Base-by-base conservation (phyloP, 2,329 filamentous ascomycete genomes). In the Fonsecaea pedrosoi region DNA sequence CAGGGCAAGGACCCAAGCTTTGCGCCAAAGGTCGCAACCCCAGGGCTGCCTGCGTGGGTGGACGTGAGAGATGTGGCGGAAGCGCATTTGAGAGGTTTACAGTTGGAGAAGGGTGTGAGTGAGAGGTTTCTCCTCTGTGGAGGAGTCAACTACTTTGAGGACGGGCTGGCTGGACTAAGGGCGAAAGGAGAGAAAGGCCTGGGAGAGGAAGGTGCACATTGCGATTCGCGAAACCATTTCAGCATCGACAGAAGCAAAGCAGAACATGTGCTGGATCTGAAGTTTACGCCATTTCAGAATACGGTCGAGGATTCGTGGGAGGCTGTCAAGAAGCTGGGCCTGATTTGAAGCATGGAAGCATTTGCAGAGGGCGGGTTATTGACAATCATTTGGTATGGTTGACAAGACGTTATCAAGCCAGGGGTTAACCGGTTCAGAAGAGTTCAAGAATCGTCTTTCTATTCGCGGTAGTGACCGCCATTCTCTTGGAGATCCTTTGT, bases 1-100 rank as follows among this genome's bases (percentile, higher is more conserved):
- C 48, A 60, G 42, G 62, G 62, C 15, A 50, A 58, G 45, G 59
- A 66, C 53, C 60, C 61, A 40, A 32, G 6, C 15, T 64, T 59
- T 38, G 58, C 65, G 32, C 59, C 60, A 7, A 54, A 62, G 15
- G 65, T 65, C 34, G 65, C 61, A 7, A 68, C 62, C 4, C 57
- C 66, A 10, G 68, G 56, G 9, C 60, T 66, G 45, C 68, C 68
- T 34, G 60, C 61, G n/a, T 71, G 65, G 68, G 68, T 67, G 15
- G 69, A 70, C 37, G 68, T 71, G 34, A 56, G 69, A 32, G 63
- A 70, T 42, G 65, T 70, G 45, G 65, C 68, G 10, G 38, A 66
- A 60, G 68, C 68, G 35, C 68, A 70, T 58, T 25, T 70, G 30
- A 45, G 25, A 37, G 61, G 62, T 37, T 25, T 70, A 54, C 25